Evolutionary conservation across 257 asterid species (phyloP).

Genomic region (Cinchona pubescens): DNA sequence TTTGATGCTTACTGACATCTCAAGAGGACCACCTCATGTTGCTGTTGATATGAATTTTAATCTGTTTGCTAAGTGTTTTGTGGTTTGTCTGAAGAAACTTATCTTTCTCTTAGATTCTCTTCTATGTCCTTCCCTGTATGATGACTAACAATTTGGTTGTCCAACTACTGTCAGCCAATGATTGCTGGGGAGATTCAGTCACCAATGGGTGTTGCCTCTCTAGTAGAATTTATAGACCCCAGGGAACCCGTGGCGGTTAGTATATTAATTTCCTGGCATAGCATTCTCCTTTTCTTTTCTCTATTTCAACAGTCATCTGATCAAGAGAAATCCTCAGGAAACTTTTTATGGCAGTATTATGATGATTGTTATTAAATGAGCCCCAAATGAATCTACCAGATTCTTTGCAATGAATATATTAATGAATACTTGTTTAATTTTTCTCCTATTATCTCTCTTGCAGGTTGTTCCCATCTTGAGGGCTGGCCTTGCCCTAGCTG

Average conservation of each 20-base stretch:
- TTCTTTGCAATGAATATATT: neutral
- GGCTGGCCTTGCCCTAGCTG: conserved; percentile 99
- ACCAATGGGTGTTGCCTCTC: conserved; percentile 78
- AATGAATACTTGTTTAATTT: conserved; percentile 8
- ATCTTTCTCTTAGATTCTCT: neutral
- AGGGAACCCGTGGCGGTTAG: conserved; percentile 92
- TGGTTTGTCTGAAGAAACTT: conserved; percentile 2
- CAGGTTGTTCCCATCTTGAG: conserved; percentile 97
- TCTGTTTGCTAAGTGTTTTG: neutral
- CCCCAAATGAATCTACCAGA: neutral
- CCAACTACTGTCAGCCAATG: conserved; percentile 64
- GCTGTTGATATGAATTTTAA: neutral
- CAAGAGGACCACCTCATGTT: neutral
- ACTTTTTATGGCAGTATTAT: neutral
- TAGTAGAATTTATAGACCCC: conserved; percentile 96
- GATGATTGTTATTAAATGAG: neutral
- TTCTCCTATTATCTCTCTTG: conserved; percentile 15
- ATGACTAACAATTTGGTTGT: conserved; percentile 6
- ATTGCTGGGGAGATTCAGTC: conserved; percentile 83
- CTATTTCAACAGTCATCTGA: neutral
- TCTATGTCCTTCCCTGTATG: neutral
- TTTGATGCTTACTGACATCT: neutral
- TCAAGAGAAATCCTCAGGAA: neutral
- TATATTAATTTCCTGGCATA: conserved; percentile 18
- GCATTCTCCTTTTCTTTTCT: neutral